Evolutionary conservation across 163 green algal genomes (phyloP).

Genomic region (Prototheca wickerhamii): DNA sequence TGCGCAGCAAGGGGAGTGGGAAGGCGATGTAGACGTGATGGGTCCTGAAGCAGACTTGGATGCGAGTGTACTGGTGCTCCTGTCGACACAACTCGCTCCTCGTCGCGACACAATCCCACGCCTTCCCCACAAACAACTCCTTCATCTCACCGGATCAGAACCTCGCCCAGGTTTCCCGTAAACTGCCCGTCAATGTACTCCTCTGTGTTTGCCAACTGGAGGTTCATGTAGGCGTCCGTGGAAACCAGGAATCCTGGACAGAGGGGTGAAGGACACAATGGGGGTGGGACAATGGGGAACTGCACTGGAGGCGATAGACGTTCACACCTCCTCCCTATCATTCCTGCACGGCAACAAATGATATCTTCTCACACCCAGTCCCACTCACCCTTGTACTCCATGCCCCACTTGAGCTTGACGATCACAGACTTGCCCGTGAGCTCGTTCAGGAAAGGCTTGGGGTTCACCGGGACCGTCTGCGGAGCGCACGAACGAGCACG

Average conservation of each 20-base stretch:
- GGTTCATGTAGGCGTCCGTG: conserved; percentile 95
- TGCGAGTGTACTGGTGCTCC: not conserved
- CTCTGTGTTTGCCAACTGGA: conserved; percentile 92
- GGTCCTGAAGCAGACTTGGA: not conserved
- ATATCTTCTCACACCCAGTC: not conserved
- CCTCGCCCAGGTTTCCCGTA: conserved; percentile 87
- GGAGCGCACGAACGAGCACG: not conserved
- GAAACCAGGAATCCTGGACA: conserved; percentile 83
- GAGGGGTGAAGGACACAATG: not conserved
- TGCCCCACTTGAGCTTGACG: conserved; percentile 98
- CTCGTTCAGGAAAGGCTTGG: conserved; percentile 96
- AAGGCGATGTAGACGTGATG: not conserved
- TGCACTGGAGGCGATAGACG: too few species aligned
- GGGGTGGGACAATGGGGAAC: not conserved
- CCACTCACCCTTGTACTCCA: conserved; percentile 92
- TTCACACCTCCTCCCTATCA: too few species aligned
- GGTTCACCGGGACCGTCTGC: conserved; percentile 82
- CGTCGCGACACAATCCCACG: not conserved
- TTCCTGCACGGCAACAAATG: too few species aligned
- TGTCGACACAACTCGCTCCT: not conserved
- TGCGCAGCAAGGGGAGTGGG: conserved; percentile 15
- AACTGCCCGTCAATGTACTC: conserved; percentile 93
- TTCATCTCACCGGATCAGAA: conserved; percentile 73
- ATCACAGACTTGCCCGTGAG: conserved; percentile 92
- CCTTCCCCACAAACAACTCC: not conserved